Percentiles rank a stretch among this genome's conserved stretches.
Conservation (phyloP, 1,284 basidiomycete genomes). For the Baeospora myosura region DNA sequence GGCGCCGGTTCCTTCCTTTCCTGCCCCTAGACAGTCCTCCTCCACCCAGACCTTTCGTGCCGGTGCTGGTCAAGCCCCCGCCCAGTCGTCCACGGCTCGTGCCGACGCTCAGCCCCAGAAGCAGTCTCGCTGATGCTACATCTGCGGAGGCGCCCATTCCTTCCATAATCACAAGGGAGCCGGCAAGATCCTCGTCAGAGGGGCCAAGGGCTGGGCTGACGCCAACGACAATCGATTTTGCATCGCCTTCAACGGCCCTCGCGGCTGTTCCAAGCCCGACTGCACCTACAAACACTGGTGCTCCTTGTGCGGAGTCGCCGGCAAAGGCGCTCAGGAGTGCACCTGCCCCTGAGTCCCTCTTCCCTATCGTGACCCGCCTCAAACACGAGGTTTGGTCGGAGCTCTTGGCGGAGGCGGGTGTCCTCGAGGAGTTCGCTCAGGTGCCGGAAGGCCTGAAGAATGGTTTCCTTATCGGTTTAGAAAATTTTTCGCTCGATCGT, state of each 20-base stretch:
- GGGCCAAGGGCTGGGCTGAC: too few relatives aligned
- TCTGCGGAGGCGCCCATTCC: too few relatives aligned
- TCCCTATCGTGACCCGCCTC: slow-evolving; percentile 5
- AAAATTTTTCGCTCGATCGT: slow-evolving; percentile 1
- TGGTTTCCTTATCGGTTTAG: slow-evolving; percentile 9
- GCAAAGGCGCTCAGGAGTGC: background rate
- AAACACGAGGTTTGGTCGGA: slow-evolving; percentile 7
- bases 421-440: slow-evolving; percentile 4
- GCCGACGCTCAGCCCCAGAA: too few relatives aligned
- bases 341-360: background rate
- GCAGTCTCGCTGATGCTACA: too few relatives aligned
- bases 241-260: background rate
- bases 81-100: too few relatives aligned
- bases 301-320: background rate
- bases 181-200: too few relatives aligned
- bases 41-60: too few relatives aligned
- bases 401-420: slow-evolving; percentile 5
- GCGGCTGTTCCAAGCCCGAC: background rate
- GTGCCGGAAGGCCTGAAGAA: slow-evolving; percentile 4
- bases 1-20: too few relatives aligned
- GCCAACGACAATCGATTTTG: background rate
- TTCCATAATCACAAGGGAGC: too few relatives aligned
- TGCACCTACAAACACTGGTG: background rate
- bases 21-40: too few relatives aligned
- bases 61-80: too few relatives aligned